These are phyloP conservation scores for Mycosphaerelloides madeirae DNA, from an alignment of 2,329 filamentous ascomycete genomes.

Conservation along the genomic window DNA sequence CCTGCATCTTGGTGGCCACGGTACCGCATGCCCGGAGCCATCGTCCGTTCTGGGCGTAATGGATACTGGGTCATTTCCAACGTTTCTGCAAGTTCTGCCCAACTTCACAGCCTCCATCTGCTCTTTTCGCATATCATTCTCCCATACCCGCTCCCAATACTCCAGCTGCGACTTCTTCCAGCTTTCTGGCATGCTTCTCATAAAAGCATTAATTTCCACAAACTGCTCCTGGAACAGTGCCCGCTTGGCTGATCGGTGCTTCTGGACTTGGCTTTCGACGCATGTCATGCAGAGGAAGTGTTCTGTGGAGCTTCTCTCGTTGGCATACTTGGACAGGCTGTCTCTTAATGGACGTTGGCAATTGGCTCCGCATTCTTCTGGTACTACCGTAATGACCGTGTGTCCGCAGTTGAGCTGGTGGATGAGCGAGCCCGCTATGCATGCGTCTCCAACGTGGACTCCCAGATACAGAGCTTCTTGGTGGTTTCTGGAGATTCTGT, in stretches of 20 bases:
- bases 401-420: slow-evolving; percentile 16
- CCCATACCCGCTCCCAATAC: slow-evolving; percentile 11
- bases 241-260: slow-evolving; percentile 13
- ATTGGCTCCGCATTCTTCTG: slow-evolving; percentile 16
- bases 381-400: slow-evolving; percentile 14
- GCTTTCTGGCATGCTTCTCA: slow-evolving; percentile 6
- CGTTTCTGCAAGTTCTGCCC: slow-evolving; percentile 10
- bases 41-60: neutral
- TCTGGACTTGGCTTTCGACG: slow-evolving; percentile 11
- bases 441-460: slow-evolving; percentile 3
- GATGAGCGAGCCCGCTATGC: slow-evolving; percentile 3
- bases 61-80: neutral
- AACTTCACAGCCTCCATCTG: slow-evolving; percentile 8
- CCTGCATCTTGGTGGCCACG: slow-evolving; percentile 4
- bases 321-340: slow-evolving; percentile 7
- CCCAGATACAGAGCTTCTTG: slow-evolving; percentile 1
- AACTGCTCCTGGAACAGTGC: slow-evolving; percentile 7
- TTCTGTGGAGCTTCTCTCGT: slow-evolving; percentile 2
- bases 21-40: neutral
- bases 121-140: slow-evolving; percentile 17
- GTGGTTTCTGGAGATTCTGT: neutral
- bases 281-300: slow-evolving; percentile 18
- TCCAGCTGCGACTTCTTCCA: slow-evolving; percentile 9
- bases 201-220: slow-evolving; percentile 3
- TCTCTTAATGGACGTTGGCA: slow-evolving; percentile 8